Evolutionary conservation across 352 stramenopile species (phyloP), one percentile per base, ranked within the genome.

Genomic region (Albugo laibachii): DNA sequence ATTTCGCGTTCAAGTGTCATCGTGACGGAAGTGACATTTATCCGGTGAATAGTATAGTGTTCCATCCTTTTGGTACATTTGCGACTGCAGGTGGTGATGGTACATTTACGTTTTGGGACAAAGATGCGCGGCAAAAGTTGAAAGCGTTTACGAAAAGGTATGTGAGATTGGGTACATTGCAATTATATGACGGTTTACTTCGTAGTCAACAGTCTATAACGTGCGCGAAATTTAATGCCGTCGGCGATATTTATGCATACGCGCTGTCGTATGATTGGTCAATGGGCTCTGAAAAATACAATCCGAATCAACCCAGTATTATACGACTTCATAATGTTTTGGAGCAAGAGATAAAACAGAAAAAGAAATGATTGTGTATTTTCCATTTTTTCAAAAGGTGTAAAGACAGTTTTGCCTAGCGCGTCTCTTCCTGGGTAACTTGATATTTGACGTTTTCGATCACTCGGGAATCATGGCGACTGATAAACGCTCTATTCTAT

Each of bases 41-140:
- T 50, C 69, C 79, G 1, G 81, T 96, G 15, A 95, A 85, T 61
- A 82, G 56, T 38, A 85, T 96, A 48, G 61, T 69, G 45, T 96
- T 96, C 60, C 85, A 96, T 59, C 67, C 70, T 27, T 82, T 85
- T 54, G 92, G 92, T 34, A 98, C 91, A n/a, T 97, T 98, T 63
- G 80, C 92, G 2, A 98, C 94, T 13, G 85, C 93, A 5, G 94
- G 94, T 13, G 72, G 76, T 20, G 93, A 98, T 58, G 92, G 92
- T 42, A 88, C 94, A 36, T 96, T 94, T 52, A 96, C 92, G 60
- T 98, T 98, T 66, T 98, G 94, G 94, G 93, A 98, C 71, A 97
- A 97, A 66, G 92, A 98, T 57, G 94, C 91, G 15, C 95, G 95
- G 31, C 91, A 98, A 63, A 82, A 94, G 51, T 77, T 98, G 45